These are phyloP conservation scores for Mallotus nudiflorus DNA, from an alignment of 345 rosid species.

Conservation along the genomic window DNA sequence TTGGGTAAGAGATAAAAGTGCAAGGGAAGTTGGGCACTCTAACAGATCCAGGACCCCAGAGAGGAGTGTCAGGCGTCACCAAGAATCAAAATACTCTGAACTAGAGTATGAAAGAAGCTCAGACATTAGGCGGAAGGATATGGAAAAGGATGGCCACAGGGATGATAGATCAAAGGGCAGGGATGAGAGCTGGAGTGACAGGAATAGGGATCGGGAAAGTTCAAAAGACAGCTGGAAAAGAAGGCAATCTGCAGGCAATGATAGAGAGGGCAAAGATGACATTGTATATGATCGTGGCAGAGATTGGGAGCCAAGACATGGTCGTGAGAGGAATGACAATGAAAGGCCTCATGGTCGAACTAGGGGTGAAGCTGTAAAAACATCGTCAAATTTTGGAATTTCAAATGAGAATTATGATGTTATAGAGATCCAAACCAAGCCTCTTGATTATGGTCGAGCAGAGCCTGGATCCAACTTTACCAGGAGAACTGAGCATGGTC, in stretches of 20 bases:
- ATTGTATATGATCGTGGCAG: conserved; percentile 59
- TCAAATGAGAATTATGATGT: conserved; percentile 94
- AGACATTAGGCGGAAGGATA: conserved; percentile 43
- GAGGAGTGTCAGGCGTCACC: conserved; percentile 58
- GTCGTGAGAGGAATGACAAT: conserved; percentile 83
- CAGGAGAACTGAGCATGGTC: conserved; percentile 55
- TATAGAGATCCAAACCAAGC: conserved; percentile 96
- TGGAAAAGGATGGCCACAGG: conserved; percentile 53
- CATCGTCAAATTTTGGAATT: conserved; percentile 82
- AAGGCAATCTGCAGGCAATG: conserved; percentile 48
- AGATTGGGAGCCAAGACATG: conserved; percentile 85
- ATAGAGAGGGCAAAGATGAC: conserved; percentile 76
- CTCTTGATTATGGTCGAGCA: conserved; percentile 68
- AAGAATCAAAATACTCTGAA: conserved; percentile 58
- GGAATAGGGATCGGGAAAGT: conserved; percentile 65
- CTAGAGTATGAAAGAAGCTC: conserved; percentile 50
- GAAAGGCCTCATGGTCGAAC: conserved; percentile 91
- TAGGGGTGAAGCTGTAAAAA: conserved; percentile 93
- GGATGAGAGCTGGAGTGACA: conserved; percentile 69
- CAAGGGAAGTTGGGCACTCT: conserved; percentile 49
- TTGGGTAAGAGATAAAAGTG: conserved; percentile 49
- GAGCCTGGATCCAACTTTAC: conserved; percentile 61
- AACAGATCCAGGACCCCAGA: conserved; percentile 83
- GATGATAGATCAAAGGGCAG: conserved; percentile 68
- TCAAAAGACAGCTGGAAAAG: conserved; percentile 77